Base-by-base conservation (phyloP, 139 green algal genomes). In the Picochlorum sp. region DNA sequence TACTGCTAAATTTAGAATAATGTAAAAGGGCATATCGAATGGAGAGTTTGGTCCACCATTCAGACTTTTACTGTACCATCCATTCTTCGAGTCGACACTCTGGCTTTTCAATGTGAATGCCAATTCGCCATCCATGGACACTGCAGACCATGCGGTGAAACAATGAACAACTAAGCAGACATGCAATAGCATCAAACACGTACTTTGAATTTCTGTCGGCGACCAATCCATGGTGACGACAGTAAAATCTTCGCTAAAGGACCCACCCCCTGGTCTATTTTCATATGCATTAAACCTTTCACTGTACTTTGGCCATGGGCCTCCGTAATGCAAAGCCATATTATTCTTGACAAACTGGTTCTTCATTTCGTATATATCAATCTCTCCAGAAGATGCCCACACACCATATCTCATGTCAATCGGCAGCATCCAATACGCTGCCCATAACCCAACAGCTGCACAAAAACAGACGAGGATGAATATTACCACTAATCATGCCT, bases 401-500 rank as follows among this genome's bases (percentile, higher is more conserved):
- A 58, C 60, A 8, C 73, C 73, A 20, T 78, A 79, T 1, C 8
- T 54, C 37, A 58, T 13, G 20, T 55, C 44, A 2, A 47, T 51
- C 14, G 73, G 73, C 8, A 78, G 45, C 49, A 79, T 56, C 73
- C 73, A 79, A n/a, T 74, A 79, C 2, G 73, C 73, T 8, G 61
- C 67, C 73, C 73, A 79, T 28, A 69, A 28, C 1, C 73, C 73
- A 57, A 21, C n/a, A 38, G 61, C 61, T 66, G 61, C 37, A 65
- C 41, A 14, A 6, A 23, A 59, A 30, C 51, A 30, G 23, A 41
- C 8, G 4, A 4, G 34, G 1, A 41, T 41, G 8, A 9, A 41
- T 41, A 28, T 4, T 28, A 28, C 2, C 2, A 28, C 24, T 28
- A 28, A 28, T 28, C 24, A 28, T 28, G 24, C 3, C 24, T 4